phyloP scores from a whole-genome alignment of 1,284 basidiomycete genomes.

The Melampsora americana region DNA sequence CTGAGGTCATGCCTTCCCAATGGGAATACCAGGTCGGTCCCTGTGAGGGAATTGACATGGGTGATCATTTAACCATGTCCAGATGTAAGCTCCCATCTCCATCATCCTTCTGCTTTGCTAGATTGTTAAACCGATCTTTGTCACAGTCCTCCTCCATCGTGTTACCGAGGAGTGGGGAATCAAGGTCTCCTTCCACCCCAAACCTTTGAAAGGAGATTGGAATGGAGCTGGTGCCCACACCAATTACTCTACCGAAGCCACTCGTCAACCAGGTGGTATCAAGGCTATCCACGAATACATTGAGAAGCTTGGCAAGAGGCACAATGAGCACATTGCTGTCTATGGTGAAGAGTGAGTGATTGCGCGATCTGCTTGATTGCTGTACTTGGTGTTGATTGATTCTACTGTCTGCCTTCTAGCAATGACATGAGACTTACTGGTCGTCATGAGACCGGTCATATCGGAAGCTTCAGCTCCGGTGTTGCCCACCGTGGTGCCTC shows the following conservation, averaged over 20 bases:
- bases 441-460: slow-evolving; percentile 94
- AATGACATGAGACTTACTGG: slow-evolving; percentile 92
- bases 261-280: slow-evolving; percentile 90
- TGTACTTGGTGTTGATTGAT: neutral
- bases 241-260: slow-evolving; percentile 71
- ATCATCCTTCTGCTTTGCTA: slow-evolving; percentile 53
- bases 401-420: slow-evolving; percentile 57
- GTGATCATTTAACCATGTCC: slow-evolving; percentile 96
- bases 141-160: slow-evolving; percentile 67
- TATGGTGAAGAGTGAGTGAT: slow-evolving; percentile 62
- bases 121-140: neutral
- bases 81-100: slow-evolving; percentile 59
- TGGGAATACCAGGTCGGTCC: slow-evolving; percentile 97
- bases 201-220: slow-evolving; percentile 96
- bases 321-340: slow-evolving; percentile 69
- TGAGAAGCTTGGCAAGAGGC: slow-evolving; percentile 59
- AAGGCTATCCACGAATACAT: slow-evolving; percentile 91
- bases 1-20: slow-evolving; percentile 99
- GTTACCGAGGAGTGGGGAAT: slow-evolving; percentile 97
- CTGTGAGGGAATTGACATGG: slow-evolving; percentile 95
- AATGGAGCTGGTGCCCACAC: slow-evolving; percentile 88
- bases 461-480: slow-evolving; percentile 85
- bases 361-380: neutral
- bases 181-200: slow-evolving; percentile 97
- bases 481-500: slow-evolving; percentile 87